A percentile compares a stretch with the other conserved stretches of the same genome.
Conservation (phyloP, 2,329 filamentous ascomycete genomes). For the Aspergillus luchuensis region DNA sequence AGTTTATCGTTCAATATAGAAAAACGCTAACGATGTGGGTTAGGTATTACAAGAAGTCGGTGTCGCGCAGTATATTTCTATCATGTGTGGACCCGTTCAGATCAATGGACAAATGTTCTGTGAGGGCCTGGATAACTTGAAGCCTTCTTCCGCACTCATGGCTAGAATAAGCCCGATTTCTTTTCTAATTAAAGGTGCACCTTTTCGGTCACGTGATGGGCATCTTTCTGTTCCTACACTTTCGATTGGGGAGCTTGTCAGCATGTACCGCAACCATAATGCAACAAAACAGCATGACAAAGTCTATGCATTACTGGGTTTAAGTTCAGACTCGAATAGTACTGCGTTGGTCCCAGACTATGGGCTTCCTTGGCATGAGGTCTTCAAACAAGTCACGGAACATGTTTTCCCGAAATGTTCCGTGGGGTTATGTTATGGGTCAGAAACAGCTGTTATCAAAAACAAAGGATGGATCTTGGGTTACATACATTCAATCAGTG, state of each 20-base stretch:
- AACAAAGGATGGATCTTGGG: background rate
- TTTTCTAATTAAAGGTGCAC: background rate
- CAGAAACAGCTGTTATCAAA: background rate
- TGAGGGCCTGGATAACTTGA: background rate
- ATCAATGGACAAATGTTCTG: background rate
- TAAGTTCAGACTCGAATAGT: background rate
- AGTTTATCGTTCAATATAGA: background rate
- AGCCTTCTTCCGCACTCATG: background rate
- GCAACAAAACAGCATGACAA: background rate
- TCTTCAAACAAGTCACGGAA: background rate
- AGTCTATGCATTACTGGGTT: background rate
- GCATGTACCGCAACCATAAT: background rate
- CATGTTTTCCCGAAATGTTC: background rate
- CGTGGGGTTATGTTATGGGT: background rate
- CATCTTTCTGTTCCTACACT: background rate
- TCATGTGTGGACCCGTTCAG: background rate
- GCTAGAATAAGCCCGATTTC: background rate
- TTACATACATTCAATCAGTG: background rate
- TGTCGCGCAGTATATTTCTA: background rate
- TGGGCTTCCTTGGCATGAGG: background rate
- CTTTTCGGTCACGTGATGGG: background rate
- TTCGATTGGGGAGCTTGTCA: background rate
- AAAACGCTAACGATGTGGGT: background rate
- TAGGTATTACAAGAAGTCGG: constrained; percentile 8
- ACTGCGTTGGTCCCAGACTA: background rate